Base-by-base conservation (phyloP, 2,329 filamentous ascomycete genomes). In the Fusarium goolgardi region DNA sequence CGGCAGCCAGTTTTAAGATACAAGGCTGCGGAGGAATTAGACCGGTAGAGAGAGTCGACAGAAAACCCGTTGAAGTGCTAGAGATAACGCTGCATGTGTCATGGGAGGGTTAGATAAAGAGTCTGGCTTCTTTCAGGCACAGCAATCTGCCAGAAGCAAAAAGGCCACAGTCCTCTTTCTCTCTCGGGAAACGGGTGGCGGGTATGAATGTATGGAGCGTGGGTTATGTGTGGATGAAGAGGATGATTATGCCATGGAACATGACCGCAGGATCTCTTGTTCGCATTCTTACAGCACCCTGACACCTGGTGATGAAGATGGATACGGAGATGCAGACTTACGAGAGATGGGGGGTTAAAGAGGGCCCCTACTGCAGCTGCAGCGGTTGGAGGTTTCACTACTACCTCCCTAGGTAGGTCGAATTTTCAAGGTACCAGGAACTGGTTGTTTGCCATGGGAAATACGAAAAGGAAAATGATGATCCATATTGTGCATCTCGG, bases 221-320 rank as follows among this genome's bases (percentile, higher is more conserved):
- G 47, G 39, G 52, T 46, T 61, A 37, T 50, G 27, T 55, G 59
- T 67, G 66, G 62, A 59, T 59, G 53, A 41, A 63, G 53, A 45
- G 23, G 40, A 41, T 59, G 45, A 35, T 47, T 49, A 21, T 69
- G 54, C 57, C 57, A 66, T 69, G 65, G 65, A 63, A 69, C 56
- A 70, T 51, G 40, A 40, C 51, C 20, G 31, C 55, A 56, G 61
- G 51, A 63, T 67, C 56, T 53, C 53, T 55, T 40, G 47, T 62
- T 69, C 35, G 61, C 53, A 55, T 63, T 45, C 53, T 62, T 31
- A 27, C n/a, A 39, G 35, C 35, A 39, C 37, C 51, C 43, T 60
- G 55, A 43, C 23, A 39, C 51, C 43, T 60, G 52, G 43, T 27
- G 41, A 53, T 55, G 34, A 39, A 56, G 25, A 69, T 62, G 61